Percentiles rank a stretch among this genome's conserved stretches.
phyloP scores from a whole-genome alignment of 2,329 filamentous ascomycete genomes.

The Hymenoscyphus albidus region DNA sequence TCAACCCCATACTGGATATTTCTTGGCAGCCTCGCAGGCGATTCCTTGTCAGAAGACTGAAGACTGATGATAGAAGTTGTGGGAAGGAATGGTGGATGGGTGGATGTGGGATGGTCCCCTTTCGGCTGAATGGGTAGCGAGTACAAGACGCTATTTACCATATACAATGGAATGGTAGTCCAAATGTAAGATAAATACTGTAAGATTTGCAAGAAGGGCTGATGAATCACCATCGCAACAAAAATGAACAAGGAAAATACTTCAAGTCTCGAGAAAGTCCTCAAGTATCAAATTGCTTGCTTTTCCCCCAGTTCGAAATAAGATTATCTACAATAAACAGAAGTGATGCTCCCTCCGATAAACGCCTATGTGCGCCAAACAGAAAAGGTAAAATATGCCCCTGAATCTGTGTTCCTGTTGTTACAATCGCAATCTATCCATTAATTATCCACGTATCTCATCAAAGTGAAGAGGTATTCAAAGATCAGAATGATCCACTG shows the following conservation, averaged over 20 bases:
- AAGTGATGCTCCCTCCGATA: too few species aligned
- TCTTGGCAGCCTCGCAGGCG: not conserved
- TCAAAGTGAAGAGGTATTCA: not conserved
- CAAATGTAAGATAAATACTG: too few species aligned
- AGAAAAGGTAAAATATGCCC: not conserved
- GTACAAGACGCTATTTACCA: too few species aligned
- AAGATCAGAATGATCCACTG: not conserved
- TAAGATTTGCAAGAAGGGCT: too few species aligned
- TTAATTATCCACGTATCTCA: not conserved
- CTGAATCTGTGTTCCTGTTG: not conserved
- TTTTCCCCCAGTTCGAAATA: too few species aligned
- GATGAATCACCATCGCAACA: not conserved
- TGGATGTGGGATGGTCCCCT: not conserved
- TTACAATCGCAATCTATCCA: not conserved
- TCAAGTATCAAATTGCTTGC: too few species aligned
- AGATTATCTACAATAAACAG: too few species aligned
- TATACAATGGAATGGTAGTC: too few species aligned
- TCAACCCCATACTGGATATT: not conserved
- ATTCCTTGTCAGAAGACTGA: not conserved
- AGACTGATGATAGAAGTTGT: not conserved
- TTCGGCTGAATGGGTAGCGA: not conserved
- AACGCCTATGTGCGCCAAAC: too few species aligned
- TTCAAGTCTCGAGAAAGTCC: not conserved
- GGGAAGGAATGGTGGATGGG: too few species aligned
- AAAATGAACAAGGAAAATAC: not conserved